These are phyloP conservation scores for Epichloe baconii DNA, from an alignment of 2,329 filamentous ascomycete species.

Conservation along the genomic window DNA sequence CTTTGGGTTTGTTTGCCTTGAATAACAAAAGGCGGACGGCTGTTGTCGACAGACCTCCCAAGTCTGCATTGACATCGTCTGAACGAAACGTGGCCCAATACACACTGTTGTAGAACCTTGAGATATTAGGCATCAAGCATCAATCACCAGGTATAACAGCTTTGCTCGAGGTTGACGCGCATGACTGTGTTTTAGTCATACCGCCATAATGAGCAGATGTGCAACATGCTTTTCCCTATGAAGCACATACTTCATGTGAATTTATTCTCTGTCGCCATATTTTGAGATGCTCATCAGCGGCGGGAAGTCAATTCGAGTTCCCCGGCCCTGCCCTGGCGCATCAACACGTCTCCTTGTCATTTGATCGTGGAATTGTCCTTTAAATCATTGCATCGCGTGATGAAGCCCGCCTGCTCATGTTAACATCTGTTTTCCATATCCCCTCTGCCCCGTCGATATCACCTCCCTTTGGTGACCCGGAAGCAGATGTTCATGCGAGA, in stretches of 20 bases:
- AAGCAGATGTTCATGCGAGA: conserved; percentile 97
- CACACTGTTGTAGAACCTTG: not conserved
- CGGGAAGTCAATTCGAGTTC: not conserved
- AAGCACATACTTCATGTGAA: too few species aligned
- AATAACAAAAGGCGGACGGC: not conserved
- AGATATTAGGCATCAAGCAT: not conserved
- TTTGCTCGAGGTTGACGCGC: not conserved
- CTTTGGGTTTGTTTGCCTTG: not conserved
- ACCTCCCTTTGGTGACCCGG: conserved; percentile 49
- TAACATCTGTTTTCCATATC: too few species aligned
- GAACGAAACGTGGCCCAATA: not conserved
- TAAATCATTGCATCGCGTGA: too few species aligned
- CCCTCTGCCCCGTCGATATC: conserved; percentile 40
- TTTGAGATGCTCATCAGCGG: not conserved
- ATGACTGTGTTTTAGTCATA: not conserved
- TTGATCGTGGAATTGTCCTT: too few species aligned
- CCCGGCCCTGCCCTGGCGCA: too few species aligned
- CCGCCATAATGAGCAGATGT: not conserved
- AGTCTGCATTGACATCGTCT: not conserved
- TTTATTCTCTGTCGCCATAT: too few species aligned
- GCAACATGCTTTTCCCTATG: not conserved
- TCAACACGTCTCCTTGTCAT: too few species aligned
- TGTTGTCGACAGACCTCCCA: not conserved
- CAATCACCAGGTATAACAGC: not conserved
- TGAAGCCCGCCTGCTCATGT: too few species aligned